phyloP scores from a whole-genome alignment of 352 stramenopile species.

The Globisporangium lucens region DNA sequence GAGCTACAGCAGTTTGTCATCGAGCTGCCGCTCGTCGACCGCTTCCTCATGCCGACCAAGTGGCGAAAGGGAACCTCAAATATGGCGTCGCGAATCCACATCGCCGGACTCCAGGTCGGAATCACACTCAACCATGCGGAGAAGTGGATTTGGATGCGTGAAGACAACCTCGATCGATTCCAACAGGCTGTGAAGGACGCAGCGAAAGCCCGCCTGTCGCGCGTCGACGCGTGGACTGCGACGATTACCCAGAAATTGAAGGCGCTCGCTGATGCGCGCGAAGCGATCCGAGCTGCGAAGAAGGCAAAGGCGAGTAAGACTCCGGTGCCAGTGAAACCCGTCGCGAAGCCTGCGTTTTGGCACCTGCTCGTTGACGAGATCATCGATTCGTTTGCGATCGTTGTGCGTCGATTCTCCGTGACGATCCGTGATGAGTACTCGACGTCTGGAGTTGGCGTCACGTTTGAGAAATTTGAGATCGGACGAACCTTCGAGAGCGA shows the following conservation, averaged over 20 bases:
- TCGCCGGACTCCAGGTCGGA: conserved; percentile 53
- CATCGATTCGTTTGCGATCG: conserved; percentile 69
- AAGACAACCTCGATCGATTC: conserved; percentile 62
- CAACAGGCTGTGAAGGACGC: conserved; percentile 55
- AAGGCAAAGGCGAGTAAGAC: conserved; percentile 21
- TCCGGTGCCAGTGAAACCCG: not conserved
- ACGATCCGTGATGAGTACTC: conserved; percentile 64
- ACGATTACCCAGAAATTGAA: conserved; percentile 64
- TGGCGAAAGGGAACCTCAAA: conserved; percentile 16
- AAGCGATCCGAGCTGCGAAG: conserved; percentile 28
- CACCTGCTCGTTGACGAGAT: conserved; percentile 57
- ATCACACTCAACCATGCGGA: conserved; percentile 58
- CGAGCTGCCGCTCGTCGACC: conserved; percentile 47
- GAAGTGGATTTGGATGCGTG: conserved; percentile 72
- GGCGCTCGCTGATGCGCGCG: conserved; percentile 36
- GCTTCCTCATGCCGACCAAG: conserved; percentile 21
- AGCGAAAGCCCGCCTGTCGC: conserved; percentile 39
- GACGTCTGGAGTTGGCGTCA: conserved; percentile 44
- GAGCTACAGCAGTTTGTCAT: conserved; percentile 52
- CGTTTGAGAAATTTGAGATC: conserved; percentile 62
- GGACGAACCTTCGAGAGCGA: conserved; percentile 29
- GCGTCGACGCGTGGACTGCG: conserved; percentile 56
- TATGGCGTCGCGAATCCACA: conserved; percentile 47
- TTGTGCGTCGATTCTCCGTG: conserved; percentile 43
- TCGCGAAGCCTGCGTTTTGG: conserved; percentile 45